Conservation (phyloP, 768 basidiomycete species). For the Hericium alpestre region DNA sequence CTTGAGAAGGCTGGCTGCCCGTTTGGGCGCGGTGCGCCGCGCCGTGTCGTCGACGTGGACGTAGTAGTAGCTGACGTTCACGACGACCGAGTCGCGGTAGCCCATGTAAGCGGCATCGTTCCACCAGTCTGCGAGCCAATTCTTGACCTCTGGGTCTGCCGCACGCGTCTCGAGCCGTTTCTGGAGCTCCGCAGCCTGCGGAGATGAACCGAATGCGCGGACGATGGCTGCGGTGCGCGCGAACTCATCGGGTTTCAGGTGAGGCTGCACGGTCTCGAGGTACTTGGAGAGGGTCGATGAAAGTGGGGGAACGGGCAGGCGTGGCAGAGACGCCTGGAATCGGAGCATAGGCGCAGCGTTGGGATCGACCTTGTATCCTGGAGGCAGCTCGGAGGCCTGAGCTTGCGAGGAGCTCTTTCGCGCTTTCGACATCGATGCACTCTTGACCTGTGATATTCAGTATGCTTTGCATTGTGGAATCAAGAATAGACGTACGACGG, state of each 20-base stretch:
- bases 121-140: constrained; percentile 99
- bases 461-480: no score
- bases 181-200: constrained; percentile 66
- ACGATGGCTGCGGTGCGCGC: constrained; percentile 48
- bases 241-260: constrained; percentile 56
- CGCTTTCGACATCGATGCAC: background rate
- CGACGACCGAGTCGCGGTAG: constrained; percentile 82
- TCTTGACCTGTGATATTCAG: no score
- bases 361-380: constrained; percentile 43
- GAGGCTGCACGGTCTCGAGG: constrained; percentile 74
- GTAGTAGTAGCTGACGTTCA: constrained; percentile 93
- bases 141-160: constrained; percentile 41
- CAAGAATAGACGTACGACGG: no score
- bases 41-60: constrained; percentile 64
- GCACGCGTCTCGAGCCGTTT: constrained; percentile 68
- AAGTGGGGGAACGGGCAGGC: constrained; percentile 77
- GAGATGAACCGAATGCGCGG: constrained; percentile 57
- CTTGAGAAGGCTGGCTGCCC: constrained; percentile 79
- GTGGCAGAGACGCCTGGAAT: constrained; percentile 62
- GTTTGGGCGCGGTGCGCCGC: constrained; percentile 43
- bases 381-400: constrained; percentile 17
- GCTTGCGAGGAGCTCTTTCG: background rate
- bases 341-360: constrained; percentile 60
- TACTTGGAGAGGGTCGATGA: constrained; percentile 80
- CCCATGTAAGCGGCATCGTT: constrained; percentile 86